Conservation (phyloP, 192 early-diverging fungal species). For the Dissophora ornata region DNA sequence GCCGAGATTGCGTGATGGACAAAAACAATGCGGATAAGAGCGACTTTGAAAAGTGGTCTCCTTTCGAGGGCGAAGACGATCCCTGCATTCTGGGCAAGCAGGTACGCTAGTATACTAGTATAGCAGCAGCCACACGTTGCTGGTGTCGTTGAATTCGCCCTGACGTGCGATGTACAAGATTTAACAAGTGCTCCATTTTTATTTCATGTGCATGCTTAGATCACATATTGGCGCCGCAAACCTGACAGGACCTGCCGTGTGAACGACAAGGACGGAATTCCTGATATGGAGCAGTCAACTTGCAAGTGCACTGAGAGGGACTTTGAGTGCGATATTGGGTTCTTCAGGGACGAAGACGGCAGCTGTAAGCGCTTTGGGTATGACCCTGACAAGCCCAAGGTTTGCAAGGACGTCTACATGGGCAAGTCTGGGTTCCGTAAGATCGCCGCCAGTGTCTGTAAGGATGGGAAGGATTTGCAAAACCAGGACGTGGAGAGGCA, state of each 20-base stretch:
- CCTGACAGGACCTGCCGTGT: slow-evolving; percentile 74
- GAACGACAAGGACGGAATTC: slow-evolving; percentile 69
- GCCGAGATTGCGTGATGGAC: slow-evolving; percentile 63
- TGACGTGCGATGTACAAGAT: too few relatives aligned
- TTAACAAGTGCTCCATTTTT: too few relatives aligned
- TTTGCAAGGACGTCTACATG: slow-evolving; percentile 74
- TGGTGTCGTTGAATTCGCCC: too few relatives aligned
- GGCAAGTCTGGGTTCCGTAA: slow-evolving; percentile 88
- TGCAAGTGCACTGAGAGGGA: slow-evolving; percentile 85
- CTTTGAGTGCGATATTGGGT: slow-evolving; percentile 91
- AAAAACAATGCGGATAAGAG: slow-evolving; percentile 63
- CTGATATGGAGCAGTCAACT: slow-evolving; percentile 57
- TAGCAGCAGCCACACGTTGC: too few relatives aligned
- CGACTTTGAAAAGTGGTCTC: slow-evolving; percentile 94
- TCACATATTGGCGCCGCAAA: slow-evolving; percentile 82
- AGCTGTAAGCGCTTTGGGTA: slow-evolving; percentile 73
- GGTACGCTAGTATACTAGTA: slow-evolving; percentile 51
- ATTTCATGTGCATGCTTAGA: too few relatives aligned
- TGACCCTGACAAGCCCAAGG: slow-evolving; percentile 80
- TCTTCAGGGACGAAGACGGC: slow-evolving; percentile 77
- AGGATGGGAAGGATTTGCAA: slow-evolving; percentile 74
- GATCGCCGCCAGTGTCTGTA: slow-evolving; percentile 78
- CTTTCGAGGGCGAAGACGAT: slow-evolving; percentile 71
- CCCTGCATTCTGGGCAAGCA: slow-evolving; percentile 71
- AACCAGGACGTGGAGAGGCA: slow-evolving; percentile 69